Percentiles rank a stretch among this genome's conserved stretches.
phyloP scores from a whole-genome alignment of 2,329 filamentous ascomycete genomes.

The Triangularia verruculosa region DNA sequence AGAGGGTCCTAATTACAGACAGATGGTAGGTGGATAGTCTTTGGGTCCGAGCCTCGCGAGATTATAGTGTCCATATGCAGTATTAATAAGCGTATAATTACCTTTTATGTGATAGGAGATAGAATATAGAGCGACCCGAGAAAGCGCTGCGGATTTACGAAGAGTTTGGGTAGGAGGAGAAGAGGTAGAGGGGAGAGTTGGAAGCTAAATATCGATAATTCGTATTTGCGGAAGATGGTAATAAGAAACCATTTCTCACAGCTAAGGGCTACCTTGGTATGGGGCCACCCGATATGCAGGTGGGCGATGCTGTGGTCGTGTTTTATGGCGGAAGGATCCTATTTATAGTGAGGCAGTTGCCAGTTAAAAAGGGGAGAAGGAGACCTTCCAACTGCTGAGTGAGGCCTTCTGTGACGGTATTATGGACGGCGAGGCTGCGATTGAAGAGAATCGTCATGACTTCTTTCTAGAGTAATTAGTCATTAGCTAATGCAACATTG shows the following conservation, averaged over 20 bases:
- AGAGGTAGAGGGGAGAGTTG: background rate
- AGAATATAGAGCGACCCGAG: background rate
- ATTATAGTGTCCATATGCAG: background rate
- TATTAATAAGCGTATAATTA: background rate
- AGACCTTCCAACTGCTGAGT: constrained; percentile 13
- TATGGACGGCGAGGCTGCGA: constrained; percentile 20
- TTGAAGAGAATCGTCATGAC: constrained; percentile 10
- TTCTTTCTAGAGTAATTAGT: constrained; percentile 2
- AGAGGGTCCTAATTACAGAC: constrained; percentile 16
- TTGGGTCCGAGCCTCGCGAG: background rate
- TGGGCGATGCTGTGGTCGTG: constrained; percentile 19
- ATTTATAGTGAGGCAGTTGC: constrained; percentile 16
- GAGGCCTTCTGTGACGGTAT: constrained; percentile 22
- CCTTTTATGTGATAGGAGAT: background rate
- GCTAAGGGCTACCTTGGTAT: constrained; percentile 16
- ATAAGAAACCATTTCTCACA: constrained; percentile 17
- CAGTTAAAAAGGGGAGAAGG: background rate
- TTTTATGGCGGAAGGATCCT: constrained; percentile 18
- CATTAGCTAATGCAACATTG: background rate
- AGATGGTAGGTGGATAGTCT: constrained; percentile 8
- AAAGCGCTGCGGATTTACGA: background rate
- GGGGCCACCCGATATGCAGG: background rate
- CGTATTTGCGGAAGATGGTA: constrained; percentile 6
- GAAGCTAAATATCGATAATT: constrained; percentile 6
- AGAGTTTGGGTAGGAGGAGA: background rate